Evolutionary conservation across 306 rosid species (phyloP).

Genomic region (Corylus americana): DNA sequence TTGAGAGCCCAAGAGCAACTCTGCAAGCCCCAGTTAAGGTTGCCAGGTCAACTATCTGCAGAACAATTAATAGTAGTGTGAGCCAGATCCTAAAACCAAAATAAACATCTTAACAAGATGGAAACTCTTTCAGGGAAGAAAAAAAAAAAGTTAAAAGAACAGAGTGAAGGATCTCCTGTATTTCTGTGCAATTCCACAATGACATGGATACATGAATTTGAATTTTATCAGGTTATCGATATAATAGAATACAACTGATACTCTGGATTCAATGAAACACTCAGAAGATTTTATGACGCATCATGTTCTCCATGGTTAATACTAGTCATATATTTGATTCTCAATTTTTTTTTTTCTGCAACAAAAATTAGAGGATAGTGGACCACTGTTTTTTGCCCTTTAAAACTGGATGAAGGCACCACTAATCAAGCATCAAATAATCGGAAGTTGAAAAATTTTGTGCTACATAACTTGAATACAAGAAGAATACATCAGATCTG

Average conservation of each 20-base stretch:
- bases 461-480: not conserved
- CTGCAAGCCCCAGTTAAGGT: constrained; percentile 92
- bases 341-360: not conserved
- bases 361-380: not conserved
- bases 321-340: not conserved
- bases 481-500: not conserved
- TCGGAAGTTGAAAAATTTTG: not conserved
- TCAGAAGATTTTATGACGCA: not conserved
- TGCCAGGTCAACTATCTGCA: constrained; percentile 90
- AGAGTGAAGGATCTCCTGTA: not conserved
- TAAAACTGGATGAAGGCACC: constrained; percentile 3
- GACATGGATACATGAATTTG: not conserved
- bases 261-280: not conserved
- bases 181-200: not conserved
- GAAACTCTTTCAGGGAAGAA: not conserved
- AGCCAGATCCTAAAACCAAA: constrained; percentile 35
- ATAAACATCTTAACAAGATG: constrained; percentile 11
- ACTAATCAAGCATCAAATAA: constrained; percentile 3
- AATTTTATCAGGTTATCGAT: not conserved
- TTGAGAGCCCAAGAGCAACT: constrained; percentile 90
- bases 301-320: not conserved
- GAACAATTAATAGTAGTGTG: constrained; percentile 29
- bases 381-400: not conserved
- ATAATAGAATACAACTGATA: not conserved
- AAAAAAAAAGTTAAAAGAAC: not conserved